Conservation (phyloP, 495 filamentous ascomycete species). For the Diplogelasinospora grovesii region DNA sequence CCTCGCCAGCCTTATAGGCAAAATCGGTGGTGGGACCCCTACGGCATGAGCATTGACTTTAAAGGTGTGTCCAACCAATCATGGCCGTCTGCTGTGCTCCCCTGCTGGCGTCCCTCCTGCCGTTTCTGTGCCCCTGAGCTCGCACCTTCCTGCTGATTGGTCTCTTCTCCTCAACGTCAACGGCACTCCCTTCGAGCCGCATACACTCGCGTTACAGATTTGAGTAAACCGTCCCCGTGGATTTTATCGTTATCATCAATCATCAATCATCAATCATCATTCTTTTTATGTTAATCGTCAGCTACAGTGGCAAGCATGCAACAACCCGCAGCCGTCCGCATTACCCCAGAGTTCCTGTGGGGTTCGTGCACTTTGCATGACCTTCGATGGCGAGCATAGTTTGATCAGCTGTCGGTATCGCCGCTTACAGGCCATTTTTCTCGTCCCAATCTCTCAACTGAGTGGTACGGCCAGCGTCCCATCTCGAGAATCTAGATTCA, state of each 20-base stretch:
- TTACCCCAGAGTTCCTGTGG: not conserved
- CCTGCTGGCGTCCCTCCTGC: not conserved
- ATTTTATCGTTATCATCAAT: too few relatives aligned
- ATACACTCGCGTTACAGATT: too few relatives aligned
- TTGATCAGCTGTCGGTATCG: conserved; percentile 18
- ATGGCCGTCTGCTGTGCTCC: too few relatives aligned
- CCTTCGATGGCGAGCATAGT: conserved; percentile 7
- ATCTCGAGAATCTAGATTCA: conserved; percentile 12
- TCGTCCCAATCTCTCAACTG: conserved; percentile 6
- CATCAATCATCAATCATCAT: not conserved
- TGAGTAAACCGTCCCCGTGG: too few relatives aligned
- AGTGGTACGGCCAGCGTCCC: conserved; percentile 3
- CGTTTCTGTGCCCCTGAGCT: not conserved
- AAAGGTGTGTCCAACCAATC: not conserved
- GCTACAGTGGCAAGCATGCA: too few relatives aligned
- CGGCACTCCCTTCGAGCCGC: too few relatives aligned
- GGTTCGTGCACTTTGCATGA: too few relatives aligned
- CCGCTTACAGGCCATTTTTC: conserved; percentile 7
- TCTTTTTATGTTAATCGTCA: too few relatives aligned
- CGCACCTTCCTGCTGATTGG: not conserved
- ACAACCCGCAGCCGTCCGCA: too few relatives aligned
- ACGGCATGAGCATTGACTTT: not conserved
- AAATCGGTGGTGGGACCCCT: not conserved
- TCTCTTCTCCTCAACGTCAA: too few relatives aligned
- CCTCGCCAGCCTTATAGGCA: conserved; percentile 10